Base-by-base conservation (phyloP, 768 basidiomycete genomes). In the Asterophora lycoperdoides region DNA sequence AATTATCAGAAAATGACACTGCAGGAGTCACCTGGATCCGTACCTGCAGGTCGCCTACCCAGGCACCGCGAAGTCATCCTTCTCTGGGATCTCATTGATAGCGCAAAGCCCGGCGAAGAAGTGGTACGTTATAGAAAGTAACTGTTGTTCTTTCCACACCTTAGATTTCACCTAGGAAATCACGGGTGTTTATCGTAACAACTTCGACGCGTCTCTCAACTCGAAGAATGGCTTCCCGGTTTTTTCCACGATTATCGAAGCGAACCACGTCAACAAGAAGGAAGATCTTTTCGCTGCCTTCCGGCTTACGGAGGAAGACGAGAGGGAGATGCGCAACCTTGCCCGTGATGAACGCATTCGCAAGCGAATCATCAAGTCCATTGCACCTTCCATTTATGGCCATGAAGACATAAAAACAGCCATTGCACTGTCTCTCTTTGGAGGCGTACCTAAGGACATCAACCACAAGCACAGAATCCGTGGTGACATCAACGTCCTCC, bases 351-450 rank as follows among this genome's bases (percentile, higher is more conserved):
- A 93, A 46, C 87, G 96, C 44, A 95, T 99, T 58, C 83, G 91
- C 55, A 98, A 96, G 68, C 86, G 96, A 19, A 95, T 99, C 64
- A 81, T 98, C 72, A 99, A 99, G 68, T 96, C 93, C 10, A 96
- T 99, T 49, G 96, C 96, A 2, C 96, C 96, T 0, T 96, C 93
- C 32, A 98, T 99, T 67, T 99, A 98, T 59, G 96, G 96, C 3
- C 96, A 99, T 65, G 96, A 98, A 64, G 89, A 98, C 64, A 97
- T 99, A 77, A 98, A 98, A 71, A 96, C 95, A 0, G 96, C 93
- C 26, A 74, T 99, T 55, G 94, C 96, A 1, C 78, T 99, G 43
- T 93, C 93, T 1, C 82, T 99, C 32, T 98, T 99, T 53, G 86
- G 93, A 9, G 96, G 96, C 40, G 85, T 97, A 1, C 62, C 89